Conservation (phyloP, 768 basidiomycete genomes). For the Rhodotorula sphaerocarpa region DNA sequence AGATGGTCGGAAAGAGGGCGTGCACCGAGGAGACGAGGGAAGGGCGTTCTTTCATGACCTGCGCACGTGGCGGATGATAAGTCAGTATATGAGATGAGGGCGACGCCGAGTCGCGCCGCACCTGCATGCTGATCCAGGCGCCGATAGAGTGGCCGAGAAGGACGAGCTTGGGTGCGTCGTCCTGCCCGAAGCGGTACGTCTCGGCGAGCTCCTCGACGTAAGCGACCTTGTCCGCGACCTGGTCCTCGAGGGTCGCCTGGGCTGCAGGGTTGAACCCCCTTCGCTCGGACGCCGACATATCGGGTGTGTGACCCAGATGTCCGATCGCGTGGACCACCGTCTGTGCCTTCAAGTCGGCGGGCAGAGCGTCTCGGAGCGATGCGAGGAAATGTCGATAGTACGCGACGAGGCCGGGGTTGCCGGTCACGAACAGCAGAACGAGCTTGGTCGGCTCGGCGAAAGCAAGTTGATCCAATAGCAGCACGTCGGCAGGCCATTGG, state of each 20-base stretch:
- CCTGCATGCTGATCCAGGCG: constrained; percentile 60
- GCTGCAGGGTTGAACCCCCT: constrained; percentile 4
- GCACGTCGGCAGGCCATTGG: constrained; percentile 10
- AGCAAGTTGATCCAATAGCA: not conserved
- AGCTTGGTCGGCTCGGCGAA: not conserved
- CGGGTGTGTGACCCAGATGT: constrained; percentile 53
- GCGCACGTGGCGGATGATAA: not conserved
- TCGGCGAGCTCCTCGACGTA: constrained; percentile 49
- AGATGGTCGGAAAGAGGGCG: constrained; percentile 64
- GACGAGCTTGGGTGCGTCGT: constrained; percentile 44
- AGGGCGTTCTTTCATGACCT: constrained; percentile 51
- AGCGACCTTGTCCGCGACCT: constrained; percentile 52
- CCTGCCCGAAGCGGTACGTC: not conserved
- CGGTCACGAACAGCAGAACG: constrained; percentile 37
- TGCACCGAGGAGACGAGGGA: constrained; percentile 49
- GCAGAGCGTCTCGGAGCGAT: constrained; percentile 46
- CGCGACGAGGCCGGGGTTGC: constrained; percentile 56
- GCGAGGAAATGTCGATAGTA: constrained; percentile 64
- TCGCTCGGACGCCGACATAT: not conserved
- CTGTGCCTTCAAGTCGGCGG: constrained; percentile 17
- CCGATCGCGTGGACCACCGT: constrained; percentile 40
- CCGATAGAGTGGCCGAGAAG: constrained; percentile 65
- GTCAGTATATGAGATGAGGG: not conserved
- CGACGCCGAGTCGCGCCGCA: constrained; percentile 38
- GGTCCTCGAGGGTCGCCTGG: constrained; percentile 24